Evolutionary conservation across 352 stramenopile genomes (phyloP).

Genomic region (Phytophthora aleatoria): DNA sequence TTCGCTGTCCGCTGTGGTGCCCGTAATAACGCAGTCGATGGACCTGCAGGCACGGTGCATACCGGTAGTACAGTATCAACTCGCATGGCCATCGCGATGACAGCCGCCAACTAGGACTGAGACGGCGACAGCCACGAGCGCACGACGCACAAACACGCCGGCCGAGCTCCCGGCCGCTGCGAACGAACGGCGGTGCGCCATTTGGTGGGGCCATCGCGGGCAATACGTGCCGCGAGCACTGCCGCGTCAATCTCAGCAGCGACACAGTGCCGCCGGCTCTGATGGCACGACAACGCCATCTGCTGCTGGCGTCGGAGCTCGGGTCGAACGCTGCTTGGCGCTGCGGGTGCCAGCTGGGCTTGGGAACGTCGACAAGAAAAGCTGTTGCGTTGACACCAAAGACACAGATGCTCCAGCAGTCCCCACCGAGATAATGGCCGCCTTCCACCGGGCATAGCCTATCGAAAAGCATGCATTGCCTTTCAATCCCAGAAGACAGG

Average conservation of each 20-base stretch:
- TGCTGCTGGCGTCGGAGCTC: slow-evolving; percentile 18
- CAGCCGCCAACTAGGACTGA: slow-evolving; percentile 11
- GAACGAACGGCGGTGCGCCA: slow-evolving; percentile 15
- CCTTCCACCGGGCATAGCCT: background rate
- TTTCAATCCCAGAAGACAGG: slow-evolving; percentile 5
- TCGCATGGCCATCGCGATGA: slow-evolving; percentile 10
- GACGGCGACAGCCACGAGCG: slow-evolving; percentile 2
- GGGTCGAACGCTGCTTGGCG: slow-evolving; percentile 3
- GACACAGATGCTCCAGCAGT: slow-evolving; percentile 1
- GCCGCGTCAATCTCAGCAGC: slow-evolving; percentile 3
- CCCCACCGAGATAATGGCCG: slow-evolving; percentile 9
- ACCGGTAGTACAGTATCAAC: too few relatives aligned
- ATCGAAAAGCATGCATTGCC: background rate
- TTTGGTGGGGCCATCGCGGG: slow-evolving; percentile 6
- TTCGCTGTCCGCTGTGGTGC: background rate
- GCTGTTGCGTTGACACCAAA: slow-evolving; percentile 1
- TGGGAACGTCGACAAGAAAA: slow-evolving; percentile 13
- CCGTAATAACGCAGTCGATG: background rate
- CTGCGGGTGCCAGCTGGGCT: slow-evolving; percentile 12
- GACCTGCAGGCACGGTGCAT: background rate
- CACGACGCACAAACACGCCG: slow-evolving; percentile 16
- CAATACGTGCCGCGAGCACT: slow-evolving; percentile 12
- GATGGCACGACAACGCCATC: slow-evolving; percentile 18
- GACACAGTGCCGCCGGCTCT: slow-evolving; percentile 15
- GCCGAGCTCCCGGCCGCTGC: slow-evolving; percentile 5